Percentiles rank a stretch among this genome's conserved stretches.
Conservation (phyloP, 306 rosid genomes). For the Lathyrus tuberosus region DNA sequence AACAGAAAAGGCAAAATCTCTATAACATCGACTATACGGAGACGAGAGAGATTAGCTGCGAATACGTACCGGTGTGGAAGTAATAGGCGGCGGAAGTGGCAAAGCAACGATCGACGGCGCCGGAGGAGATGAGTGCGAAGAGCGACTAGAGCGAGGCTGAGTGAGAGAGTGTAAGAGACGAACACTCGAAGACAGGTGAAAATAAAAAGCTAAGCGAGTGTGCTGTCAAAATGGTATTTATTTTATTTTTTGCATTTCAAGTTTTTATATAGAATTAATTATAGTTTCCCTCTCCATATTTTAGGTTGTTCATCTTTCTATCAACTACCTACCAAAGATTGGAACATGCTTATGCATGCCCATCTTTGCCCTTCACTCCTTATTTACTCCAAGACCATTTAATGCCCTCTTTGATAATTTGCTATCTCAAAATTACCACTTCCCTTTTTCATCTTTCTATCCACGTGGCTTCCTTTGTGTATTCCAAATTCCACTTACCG, state of each 20-base stretch:
- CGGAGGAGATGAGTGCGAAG: neutral
- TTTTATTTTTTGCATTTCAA: neutral
- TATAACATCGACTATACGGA: neutral
- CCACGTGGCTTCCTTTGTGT: too few species aligned
- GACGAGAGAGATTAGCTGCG: conserved; percentile 12
- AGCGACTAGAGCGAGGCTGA: neutral
- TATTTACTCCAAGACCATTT: too few species aligned
- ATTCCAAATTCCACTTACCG: too few species aligned
- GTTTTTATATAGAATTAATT: neutral
- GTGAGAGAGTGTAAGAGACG: neutral
- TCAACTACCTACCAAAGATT: too few species aligned
- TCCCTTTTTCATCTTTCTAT: too few species aligned
- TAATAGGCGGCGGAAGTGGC: neutral
- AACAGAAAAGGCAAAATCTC: neutral
- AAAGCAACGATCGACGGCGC: neutral
- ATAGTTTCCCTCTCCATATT: too few species aligned
- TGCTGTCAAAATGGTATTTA: neutral
- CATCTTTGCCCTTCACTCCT: neutral
- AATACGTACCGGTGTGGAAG: neutral
- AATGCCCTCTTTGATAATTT: too few species aligned
- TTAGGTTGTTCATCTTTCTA: too few species aligned
- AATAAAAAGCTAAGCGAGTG: neutral
- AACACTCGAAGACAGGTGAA: neutral
- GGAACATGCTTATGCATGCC: too few species aligned
- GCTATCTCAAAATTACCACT: too few species aligned